A percentile compares a stretch with the other conserved stretches of the same genome.
Evolutionary conservation across 2,329 filamentous ascomycete genomes (phyloP).

Genomic region (Cladosporium sp.): DNA sequence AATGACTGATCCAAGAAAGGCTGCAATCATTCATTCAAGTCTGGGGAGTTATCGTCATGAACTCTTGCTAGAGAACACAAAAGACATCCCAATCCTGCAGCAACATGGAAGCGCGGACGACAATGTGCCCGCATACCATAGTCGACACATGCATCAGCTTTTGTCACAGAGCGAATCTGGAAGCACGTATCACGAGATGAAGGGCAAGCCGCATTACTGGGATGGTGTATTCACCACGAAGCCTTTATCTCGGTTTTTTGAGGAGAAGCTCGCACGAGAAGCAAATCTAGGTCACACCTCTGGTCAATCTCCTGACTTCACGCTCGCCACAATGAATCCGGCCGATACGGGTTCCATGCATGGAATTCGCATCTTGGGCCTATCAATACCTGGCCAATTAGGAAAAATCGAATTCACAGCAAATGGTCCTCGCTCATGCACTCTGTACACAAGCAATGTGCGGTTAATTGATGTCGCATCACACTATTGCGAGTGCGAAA

Average conservation of each 20-base stretch:
- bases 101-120: slow-evolving; percentile 56
- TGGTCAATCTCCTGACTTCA: slow-evolving; percentile 38
- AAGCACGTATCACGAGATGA: slow-evolving; percentile 49
- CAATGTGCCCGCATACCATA: slow-evolving; percentile 57
- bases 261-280: slow-evolving; percentile 28
- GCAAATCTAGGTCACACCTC: slow-evolving; percentile 14
- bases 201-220: slow-evolving; percentile 50
- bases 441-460: slow-evolving; percentile 42
- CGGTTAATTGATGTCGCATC: slow-evolving; percentile 23
- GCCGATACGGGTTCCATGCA: slow-evolving; percentile 50
- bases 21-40: slow-evolving; percentile 45
- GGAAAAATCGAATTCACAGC: slow-evolving; percentile 45
- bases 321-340: slow-evolving; percentile 48
- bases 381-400: slow-evolving; percentile 47
- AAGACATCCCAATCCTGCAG: slow-evolving; percentile 51
- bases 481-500: slow-evolving; percentile 17
- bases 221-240: slow-evolving; percentile 53
- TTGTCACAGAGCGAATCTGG: slow-evolving; percentile 40
- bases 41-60: slow-evolving; percentile 54
- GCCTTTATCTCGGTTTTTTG: slow-evolving; percentile 47
- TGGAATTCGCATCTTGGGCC: slow-evolving; percentile 48
- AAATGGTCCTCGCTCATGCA: slow-evolving; percentile 28
- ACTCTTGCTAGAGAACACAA: slow-evolving; percentile 48
- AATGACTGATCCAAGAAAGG: slow-evolving; percentile 48
- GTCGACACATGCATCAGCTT: slow-evolving; percentile 50